Conservation (phyloP, 2,329 filamentous ascomycete species). For the Domatiomyces catenatus region DNA sequence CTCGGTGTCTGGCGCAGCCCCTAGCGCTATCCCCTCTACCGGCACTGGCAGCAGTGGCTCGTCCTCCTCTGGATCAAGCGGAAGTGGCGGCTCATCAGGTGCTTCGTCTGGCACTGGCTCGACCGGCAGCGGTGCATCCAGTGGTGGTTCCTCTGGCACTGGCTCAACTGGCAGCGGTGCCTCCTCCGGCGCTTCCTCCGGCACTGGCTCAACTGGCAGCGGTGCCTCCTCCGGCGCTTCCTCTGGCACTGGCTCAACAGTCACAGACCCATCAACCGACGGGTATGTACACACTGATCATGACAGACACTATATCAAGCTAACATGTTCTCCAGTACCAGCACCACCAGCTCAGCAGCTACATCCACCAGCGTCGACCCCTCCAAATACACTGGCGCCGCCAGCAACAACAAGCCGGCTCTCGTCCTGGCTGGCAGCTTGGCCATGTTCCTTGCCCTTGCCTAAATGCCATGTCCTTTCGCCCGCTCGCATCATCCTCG, state of each 20-base stretch:
- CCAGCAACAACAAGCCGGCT: constrained; percentile 13
- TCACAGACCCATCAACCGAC: not conserved
- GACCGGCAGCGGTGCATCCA: not conserved
- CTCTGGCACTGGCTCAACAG: not conserved
- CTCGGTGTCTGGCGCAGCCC: not conserved
- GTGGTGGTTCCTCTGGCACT: not conserved
- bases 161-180: not conserved
- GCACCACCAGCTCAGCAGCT: constrained; percentile 1
- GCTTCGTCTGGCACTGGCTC: constrained; percentile 1
- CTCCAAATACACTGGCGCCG: constrained; percentile 10
- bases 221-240: not conserved
- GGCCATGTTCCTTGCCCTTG: constrained; percentile 11
- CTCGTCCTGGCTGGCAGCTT: constrained; percentile 11
- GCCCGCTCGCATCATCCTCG: not conserved
- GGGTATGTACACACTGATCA: not conserved
- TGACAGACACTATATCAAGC: not conserved
- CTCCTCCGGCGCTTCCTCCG: not conserved
- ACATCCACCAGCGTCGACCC: constrained; percentile 3
- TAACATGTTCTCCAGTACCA: constrained; percentile 1
- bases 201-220: not conserved
- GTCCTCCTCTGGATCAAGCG: not conserved
- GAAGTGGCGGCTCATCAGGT: not conserved
- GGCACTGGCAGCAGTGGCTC: not conserved
- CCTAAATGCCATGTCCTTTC: constrained; percentile 4
- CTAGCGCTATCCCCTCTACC: too few relatives aligned